Evolutionary conservation across 2,329 filamentous ascomycete species (phyloP).

Genomic region (Ophioceras dolichostomum): DNA sequence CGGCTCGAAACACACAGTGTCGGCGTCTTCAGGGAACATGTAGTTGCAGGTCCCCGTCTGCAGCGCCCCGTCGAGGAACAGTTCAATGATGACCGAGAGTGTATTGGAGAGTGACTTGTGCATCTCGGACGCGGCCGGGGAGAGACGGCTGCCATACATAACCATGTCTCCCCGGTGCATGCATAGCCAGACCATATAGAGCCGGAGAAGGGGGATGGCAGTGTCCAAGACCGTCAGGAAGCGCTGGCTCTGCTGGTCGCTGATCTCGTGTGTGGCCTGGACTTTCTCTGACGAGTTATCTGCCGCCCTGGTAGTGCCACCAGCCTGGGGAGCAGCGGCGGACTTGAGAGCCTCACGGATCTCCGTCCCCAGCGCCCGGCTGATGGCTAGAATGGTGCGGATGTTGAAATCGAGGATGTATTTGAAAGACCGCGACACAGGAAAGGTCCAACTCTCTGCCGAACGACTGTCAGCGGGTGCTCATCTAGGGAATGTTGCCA

Average conservation of each 20-base stretch:
- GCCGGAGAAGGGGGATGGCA: slow-evolving; percentile 38
- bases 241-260: slow-evolving; percentile 13
- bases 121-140: slow-evolving; percentile 31
- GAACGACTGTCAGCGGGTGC: slow-evolving; percentile 4
- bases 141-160: slow-evolving; percentile 30
- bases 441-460: slow-evolving; percentile 32
- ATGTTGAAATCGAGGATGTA: slow-evolving; percentile 70
- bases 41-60: slow-evolving; percentile 29
- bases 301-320: slow-evolving; percentile 22
- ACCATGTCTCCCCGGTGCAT: slow-evolving; percentile 32
- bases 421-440: slow-evolving; percentile 36
- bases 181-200: slow-evolving; percentile 42
- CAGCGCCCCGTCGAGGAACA: slow-evolving; percentile 20
- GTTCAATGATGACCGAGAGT: slow-evolving; percentile 35
- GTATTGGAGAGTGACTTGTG: slow-evolving; percentile 31
- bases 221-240: slow-evolving; percentile 25
- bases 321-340: slow-evolving; percentile 25
- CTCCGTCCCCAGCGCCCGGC: slow-evolving; percentile 59
- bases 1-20: slow-evolving; percentile 29
- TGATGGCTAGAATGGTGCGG: slow-evolving; percentile 60
- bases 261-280: too few species aligned
- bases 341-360: slow-evolving; percentile 37
- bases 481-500: too few species aligned
- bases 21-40: slow-evolving; percentile 37
- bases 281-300: slow-evolving; percentile 10